Conservation (phyloP, 495 filamentous ascomycete species). For the Tuber microsphaerosporum region DNA sequence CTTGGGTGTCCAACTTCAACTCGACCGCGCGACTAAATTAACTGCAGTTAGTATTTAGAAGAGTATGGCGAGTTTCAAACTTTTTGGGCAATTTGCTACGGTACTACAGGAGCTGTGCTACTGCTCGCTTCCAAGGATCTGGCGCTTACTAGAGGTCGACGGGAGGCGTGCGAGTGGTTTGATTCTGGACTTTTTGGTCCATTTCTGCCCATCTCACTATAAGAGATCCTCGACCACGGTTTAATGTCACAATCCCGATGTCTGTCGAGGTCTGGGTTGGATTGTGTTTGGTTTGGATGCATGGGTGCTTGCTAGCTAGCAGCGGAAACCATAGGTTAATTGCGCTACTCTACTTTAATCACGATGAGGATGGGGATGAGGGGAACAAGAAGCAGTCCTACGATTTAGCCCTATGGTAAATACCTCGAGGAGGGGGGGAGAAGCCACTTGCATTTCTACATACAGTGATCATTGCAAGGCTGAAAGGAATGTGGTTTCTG, state of each 20-base stretch:
- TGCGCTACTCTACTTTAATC: not conserved
- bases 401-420: not conserved
- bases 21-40: not conserved
- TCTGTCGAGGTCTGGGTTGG: not conserved
- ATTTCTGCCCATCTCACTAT: not conserved
- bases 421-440: not conserved
- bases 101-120: not conserved
- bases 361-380: not conserved
- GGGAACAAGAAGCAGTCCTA: not conserved
- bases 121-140: not conserved
- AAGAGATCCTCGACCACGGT: not conserved
- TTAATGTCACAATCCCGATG: not conserved
- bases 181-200: not conserved
- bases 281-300: not conserved
- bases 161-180: not conserved
- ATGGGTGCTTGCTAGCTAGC: not conserved
- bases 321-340: not conserved
- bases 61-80: not conserved
- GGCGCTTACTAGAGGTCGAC: not conserved
- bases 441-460: not conserved
- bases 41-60: not conserved
- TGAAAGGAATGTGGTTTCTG: slow-evolving; percentile 1
- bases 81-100: not conserved
- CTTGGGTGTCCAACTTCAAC: too few species aligned
- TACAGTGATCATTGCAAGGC: not conserved